phyloP scores from a whole-genome alignment of 2,329 filamentous ascomycete genomes.

The Scytalidium lignicola region DNA sequence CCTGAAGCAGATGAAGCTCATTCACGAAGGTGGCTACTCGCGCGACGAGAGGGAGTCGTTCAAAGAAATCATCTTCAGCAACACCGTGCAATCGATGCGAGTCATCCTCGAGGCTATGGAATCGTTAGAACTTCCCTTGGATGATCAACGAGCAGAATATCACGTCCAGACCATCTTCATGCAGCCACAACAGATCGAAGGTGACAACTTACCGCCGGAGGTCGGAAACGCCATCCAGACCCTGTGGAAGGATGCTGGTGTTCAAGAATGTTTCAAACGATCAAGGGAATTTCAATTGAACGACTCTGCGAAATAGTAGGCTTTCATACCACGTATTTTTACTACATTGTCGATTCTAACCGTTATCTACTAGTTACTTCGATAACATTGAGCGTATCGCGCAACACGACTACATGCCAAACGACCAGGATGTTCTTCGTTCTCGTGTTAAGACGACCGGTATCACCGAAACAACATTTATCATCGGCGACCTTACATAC shows the following conservation, averaged over 20 bases:
- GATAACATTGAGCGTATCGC: slow-evolving; percentile 72
- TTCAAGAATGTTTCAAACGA: slow-evolving; percentile 88
- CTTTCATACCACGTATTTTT: slow-evolving; percentile 15
- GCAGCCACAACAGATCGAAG: slow-evolving; percentile 58
- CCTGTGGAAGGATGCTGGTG: slow-evolving; percentile 79
- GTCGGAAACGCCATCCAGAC: slow-evolving; percentile 76
- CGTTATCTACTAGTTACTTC: slow-evolving; percentile 64
- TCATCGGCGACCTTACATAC: slow-evolving; percentile 87
- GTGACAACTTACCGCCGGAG: slow-evolving; percentile 74
- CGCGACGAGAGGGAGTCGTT: slow-evolving; percentile 93
- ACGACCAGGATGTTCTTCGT: slow-evolving; percentile 90
- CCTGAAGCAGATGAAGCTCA: slow-evolving; percentile 98
- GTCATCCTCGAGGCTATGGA: slow-evolving; percentile 89
- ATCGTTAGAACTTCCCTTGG: slow-evolving; percentile 75
- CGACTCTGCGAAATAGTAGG: slow-evolving; percentile 92
- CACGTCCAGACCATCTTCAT: slow-evolving; percentile 33
- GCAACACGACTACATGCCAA: slow-evolving; percentile 74
- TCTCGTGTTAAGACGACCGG: slow-evolving; percentile 89
- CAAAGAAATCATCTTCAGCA: slow-evolving; percentile 93
- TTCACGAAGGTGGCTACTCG: slow-evolving; percentile 97
- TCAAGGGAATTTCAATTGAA: slow-evolving; percentile 81
- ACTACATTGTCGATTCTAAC: not conserved
- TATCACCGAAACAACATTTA: slow-evolving; percentile 93
- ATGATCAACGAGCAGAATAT: slow-evolving; percentile 45
- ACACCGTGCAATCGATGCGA: slow-evolving; percentile 89